Percentiles rank a stretch among this genome's conserved stretches.
phyloP scores from a whole-genome alignment of 1,284 basidiomycete genomes.

The Irpex rosettiformis region DNA sequence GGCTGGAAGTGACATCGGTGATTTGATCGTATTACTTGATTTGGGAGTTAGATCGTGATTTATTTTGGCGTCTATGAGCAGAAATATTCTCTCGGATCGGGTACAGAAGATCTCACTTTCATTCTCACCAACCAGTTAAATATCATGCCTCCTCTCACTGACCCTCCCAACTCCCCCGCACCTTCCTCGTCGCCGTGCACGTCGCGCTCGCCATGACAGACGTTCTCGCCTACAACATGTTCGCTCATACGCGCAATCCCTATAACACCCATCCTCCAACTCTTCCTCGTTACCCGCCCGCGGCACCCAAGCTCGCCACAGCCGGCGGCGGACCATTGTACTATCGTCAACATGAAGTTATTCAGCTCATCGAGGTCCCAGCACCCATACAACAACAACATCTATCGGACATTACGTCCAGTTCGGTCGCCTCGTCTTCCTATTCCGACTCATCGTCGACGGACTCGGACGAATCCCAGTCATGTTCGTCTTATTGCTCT shows the following conservation, averaged over 20 bases:
- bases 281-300: conserved; percentile 1
- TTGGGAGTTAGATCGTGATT: conserved; percentile 16
- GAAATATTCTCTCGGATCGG: conserved; percentile 1
- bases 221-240: conserved; percentile 20
- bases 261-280: conserved; percentile 31
- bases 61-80: neutral
- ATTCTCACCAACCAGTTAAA: conserved; percentile 20
- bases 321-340: conserved; percentile 37
- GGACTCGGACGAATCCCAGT: conserved; percentile 41
- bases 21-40: conserved; percentile 14
- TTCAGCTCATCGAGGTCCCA: conserved; percentile 67
- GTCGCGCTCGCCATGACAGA: conserved; percentile 17
- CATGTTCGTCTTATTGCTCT: conserved; percentile 63
- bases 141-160: conserved; percentile 16
- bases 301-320: conserved; percentile 28
- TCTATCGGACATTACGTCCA: conserved; percentile 26
- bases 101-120: conserved; percentile 6
- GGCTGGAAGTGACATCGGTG: conserved; percentile 13
- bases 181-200: conserved; percentile 12
- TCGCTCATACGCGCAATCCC: conserved; percentile 24
- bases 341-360: conserved; percentile 59
- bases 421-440: conserved; percentile 34
- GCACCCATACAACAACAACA: conserved; percentile 51
- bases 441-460: conserved; percentile 36
- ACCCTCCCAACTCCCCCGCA: conserved; percentile 13